Evolutionary conservation across 306 rosid species (phyloP).

Genomic region (Dalbergia cochinchinensis): DNA sequence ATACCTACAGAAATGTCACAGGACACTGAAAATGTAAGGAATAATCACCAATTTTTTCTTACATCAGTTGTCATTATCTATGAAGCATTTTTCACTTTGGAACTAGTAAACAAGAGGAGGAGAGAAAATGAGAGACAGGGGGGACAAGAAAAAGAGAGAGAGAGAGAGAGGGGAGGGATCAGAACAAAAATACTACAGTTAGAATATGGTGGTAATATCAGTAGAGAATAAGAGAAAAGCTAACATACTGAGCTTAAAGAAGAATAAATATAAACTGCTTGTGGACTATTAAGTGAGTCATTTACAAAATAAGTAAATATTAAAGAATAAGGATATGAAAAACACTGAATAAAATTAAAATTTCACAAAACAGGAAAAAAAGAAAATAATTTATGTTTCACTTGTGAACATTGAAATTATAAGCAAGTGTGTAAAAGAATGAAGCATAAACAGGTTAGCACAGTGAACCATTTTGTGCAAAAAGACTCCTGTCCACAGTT

Average conservation of each 20-base stretch:
- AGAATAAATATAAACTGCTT: no score
- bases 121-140: no score
- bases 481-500: slow-evolving; percentile 23
- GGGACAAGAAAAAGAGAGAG: no score
- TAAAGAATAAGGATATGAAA: background rate
- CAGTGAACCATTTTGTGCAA: slow-evolving; percentile 32
- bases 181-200: background rate
- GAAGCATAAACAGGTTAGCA: slow-evolving; percentile 10
- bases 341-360: slow-evolving; percentile 11
- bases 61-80: slow-evolving; percentile 5
- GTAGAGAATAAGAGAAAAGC: slow-evolving; percentile 27
- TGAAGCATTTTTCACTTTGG: background rate
- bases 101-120: background rate
- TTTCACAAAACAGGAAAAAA: slow-evolving; percentile 19
- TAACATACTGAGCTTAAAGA: no score
- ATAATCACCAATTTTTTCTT: slow-evolving; percentile 8
- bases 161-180: no score
- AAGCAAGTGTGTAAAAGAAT: background rate
- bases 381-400: slow-evolving; percentile 25
- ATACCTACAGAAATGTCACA: slow-evolving; percentile 5
- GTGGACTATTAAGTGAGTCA: no score
- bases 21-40: slow-evolving; percentile 25
- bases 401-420: background rate
- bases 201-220: background rate
- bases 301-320: no score